Evolutionary conservation across 2,329 filamentous ascomycete species (phyloP), one percentile per base, ranked within the genome.

Genomic region (Monosporascus sp.): DNA sequence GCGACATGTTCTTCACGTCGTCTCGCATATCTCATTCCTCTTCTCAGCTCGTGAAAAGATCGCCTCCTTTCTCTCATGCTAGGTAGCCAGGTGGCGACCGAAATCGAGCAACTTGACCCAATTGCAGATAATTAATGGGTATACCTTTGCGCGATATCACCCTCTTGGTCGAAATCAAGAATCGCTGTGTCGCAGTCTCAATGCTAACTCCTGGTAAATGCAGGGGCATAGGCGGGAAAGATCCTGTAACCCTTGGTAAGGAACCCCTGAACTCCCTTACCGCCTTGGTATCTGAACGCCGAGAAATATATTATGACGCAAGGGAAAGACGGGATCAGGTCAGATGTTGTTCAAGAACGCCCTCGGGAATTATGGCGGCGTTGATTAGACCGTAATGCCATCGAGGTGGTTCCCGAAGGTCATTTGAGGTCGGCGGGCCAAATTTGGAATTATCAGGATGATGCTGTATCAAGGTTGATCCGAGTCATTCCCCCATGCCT

Each of bases 401-500:
- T 7, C 8, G 19, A 24, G 9, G 8, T 20, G 40, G 22, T 20
- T 14, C 24, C 19, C 22, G 19, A 20, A 2, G 19, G 7, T 19
- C 22, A 43, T 43, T 20, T 20, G n/a, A 14, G 19, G 14, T 14
- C 5, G 9, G 40, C 40, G n/a, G 40, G 20, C n/a, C 19, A 43
- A 20, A 20, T 19, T 43, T 19, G 40, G 22, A 43, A 20, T 43
- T 20, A 9, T 34, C 31, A 34, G 19, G n/a, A 20, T 43, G 19
- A 43, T 9, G 20, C 11, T 20, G n/a, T 20, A 17, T 7, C 5
- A 26, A 26, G 26, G 36, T 47, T 43, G 43, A 50, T 44, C 20
- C 19, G 49, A 38, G 43, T 58, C 47, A 61, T 56, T 62, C 59
- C 9, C 59, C 53, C 49, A 64, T 8, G 17, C 17, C 57, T 19